Percentiles rank a stretch among this genome's conserved stretches.
Conservation (phyloP, 169 alveolate genomes). For the Eimeria zaria region DNA sequence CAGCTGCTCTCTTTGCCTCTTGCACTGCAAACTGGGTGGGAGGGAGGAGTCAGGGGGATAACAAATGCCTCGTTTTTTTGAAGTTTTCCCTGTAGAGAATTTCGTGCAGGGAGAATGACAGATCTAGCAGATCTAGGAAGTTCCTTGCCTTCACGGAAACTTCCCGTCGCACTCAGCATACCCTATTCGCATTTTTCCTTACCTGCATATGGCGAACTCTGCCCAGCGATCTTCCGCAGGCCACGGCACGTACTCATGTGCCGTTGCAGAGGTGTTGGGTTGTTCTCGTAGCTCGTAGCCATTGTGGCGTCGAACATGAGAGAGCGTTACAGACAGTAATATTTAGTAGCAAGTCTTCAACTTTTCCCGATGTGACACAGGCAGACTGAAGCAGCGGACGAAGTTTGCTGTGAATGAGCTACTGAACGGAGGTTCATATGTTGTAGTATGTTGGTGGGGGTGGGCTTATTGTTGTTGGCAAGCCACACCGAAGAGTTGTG, state of each 20-base stretch:
- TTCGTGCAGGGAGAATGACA: neutral
- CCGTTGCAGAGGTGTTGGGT: neutral
- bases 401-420: neutral
- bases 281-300: neutral
- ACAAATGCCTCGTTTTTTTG: conserved; percentile 23
- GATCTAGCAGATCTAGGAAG: neutral
- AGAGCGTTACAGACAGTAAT: neutral
- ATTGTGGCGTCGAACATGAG: neutral
- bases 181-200: neutral
- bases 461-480: neutral
- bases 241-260: neutral
- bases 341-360: neutral
- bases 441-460: neutral
- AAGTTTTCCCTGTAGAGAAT: neutral
- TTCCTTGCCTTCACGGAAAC: neutral
- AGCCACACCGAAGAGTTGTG: neutral
- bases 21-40: neutral
- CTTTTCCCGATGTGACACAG: neutral
- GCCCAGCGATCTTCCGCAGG: neutral
- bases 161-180: neutral
- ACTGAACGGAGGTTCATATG: neutral
- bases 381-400: neutral
- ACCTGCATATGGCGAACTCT: neutral
- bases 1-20: neutral
- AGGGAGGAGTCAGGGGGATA: neutral